Evolutionary conservation across 768 basidiomycete genomes (phyloP).

Genomic region (Bullera alba): DNA sequence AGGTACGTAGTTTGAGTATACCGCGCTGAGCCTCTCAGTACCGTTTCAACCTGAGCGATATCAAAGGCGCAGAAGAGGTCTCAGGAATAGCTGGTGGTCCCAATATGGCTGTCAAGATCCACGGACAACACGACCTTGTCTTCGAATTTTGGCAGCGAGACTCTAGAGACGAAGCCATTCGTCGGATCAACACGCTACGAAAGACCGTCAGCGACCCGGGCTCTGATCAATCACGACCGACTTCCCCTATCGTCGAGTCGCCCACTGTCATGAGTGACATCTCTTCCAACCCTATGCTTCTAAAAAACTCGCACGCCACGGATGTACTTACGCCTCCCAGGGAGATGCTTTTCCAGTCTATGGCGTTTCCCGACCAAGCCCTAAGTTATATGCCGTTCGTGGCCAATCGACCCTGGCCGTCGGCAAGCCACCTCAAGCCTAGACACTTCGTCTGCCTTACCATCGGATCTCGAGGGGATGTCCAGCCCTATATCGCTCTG

Average conservation of each 20-base stretch:
- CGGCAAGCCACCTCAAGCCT: conserved; percentile 30
- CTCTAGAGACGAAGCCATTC: conserved; percentile 49
- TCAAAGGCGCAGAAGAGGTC: conserved; percentile 49
- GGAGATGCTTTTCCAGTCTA: conserved; percentile 10
- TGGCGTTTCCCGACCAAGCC: conserved; percentile 32
- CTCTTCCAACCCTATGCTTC: not conserved
- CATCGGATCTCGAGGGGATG: conserved; percentile 58
- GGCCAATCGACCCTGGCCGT: conserved; percentile 25
- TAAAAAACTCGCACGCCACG: conserved; percentile 16
- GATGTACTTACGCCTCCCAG: conserved; percentile 28
- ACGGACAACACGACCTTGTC: conserved; percentile 51
- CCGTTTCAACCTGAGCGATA: conserved; percentile 49
- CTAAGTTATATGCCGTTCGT: conserved; percentile 38
- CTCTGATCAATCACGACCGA: too few relatives aligned
- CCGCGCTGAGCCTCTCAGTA: conserved; percentile 26
- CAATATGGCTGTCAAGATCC: conserved; percentile 51
- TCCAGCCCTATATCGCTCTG: conserved; percentile 54
- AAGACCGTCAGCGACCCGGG: too few relatives aligned
- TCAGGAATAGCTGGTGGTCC: conserved; percentile 25
- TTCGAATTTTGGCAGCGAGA: conserved; percentile 52
- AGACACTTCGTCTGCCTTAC: conserved; percentile 60
- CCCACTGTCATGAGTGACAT: not conserved
- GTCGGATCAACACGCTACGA: too few relatives aligned
- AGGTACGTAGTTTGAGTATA: conserved; percentile 22
- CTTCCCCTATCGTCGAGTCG: not conserved